phyloP scores from a whole-genome alignment of 2,329 filamentous ascomycete genomes.

The Epicoccum nigrum region DNA sequence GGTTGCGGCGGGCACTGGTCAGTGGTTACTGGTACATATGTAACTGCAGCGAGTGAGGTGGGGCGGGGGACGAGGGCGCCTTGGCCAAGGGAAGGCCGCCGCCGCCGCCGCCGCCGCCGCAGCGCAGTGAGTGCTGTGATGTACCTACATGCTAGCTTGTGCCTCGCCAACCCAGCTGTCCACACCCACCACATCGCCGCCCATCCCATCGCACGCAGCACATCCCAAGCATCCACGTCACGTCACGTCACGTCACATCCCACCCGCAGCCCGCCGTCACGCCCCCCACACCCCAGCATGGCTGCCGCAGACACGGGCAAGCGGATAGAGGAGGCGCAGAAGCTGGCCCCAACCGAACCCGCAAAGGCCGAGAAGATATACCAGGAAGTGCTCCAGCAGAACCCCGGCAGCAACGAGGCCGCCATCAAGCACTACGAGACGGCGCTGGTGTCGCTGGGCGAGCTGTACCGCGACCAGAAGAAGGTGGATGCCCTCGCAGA shows the following conservation, averaged over 20 bases:
- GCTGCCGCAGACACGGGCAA: conserved; percentile 57
- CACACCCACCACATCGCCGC: conserved; percentile 12
- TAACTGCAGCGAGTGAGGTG: no score
- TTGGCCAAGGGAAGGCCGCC: no score
- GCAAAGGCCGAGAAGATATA: conserved; percentile 85
- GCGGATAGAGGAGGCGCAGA: conserved; percentile 87
- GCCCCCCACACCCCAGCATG: conserved; percentile 29
- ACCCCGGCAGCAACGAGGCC: conserved; percentile 82
- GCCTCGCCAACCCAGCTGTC: conserved; percentile 17
- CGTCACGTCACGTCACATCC: neutral
- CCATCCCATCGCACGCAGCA: conserved; percentile 7
- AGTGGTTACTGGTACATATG: no score
- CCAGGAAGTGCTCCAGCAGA: conserved; percentile 85
- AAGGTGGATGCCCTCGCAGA: conserved; percentile 82
- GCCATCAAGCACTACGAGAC: conserved; percentile 91
- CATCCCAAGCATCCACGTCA: neutral
- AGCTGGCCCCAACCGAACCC: conserved; percentile 79
- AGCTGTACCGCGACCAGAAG: conserved; percentile 90
- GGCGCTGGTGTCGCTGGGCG: conserved; percentile 84
- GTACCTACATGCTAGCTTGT: conserved; percentile 18
- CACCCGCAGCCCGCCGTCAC: conserved; percentile 1
- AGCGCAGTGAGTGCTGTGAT: conserved; percentile 8
- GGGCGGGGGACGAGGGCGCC: no score
- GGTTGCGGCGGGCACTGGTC: neutral
- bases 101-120: conserved; percentile 1